Evolutionary conservation across 495 filamentous ascomycete species (phyloP).

Genomic region (Penicillium lagena): DNA sequence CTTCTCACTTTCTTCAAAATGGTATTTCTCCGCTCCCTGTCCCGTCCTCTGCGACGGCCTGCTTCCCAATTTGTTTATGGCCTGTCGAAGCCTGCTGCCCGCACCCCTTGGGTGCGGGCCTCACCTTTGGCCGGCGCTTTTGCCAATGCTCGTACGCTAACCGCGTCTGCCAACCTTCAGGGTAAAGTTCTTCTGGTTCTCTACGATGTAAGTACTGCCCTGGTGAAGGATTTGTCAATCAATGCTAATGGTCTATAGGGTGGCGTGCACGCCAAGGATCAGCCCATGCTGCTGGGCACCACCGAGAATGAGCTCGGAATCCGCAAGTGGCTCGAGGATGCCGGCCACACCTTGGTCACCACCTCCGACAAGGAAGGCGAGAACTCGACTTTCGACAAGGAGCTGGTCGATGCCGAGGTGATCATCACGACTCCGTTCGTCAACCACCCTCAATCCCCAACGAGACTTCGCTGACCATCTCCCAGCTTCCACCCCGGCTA

Average conservation of each 20-base stretch:
- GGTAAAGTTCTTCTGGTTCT: slow-evolving; percentile 70
- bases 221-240: neutral
- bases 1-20: slow-evolving; percentile 43
- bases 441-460: neutral
- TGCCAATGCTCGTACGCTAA: slow-evolving; percentile 46
- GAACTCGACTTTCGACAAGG: slow-evolving; percentile 88
- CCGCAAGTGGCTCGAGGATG: slow-evolving; percentile 91
- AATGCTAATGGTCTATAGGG: slow-evolving; percentile 41
- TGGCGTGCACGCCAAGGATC: slow-evolving; percentile 62
- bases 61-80: slow-evolving; percentile 47
- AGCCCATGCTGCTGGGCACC: slow-evolving; percentile 83
- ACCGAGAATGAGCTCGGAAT: slow-evolving; percentile 97
- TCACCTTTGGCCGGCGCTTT: slow-evolving; percentile 30
- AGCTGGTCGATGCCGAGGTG: slow-evolving; percentile 93
- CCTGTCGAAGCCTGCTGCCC: slow-evolving; percentile 12
- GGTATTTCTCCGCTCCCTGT: slow-evolving; percentile 62
- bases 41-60: slow-evolving; percentile 51
- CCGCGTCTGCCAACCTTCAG: slow-evolving; percentile 50
- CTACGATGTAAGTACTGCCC: slow-evolving; percentile 58
- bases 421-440: slow-evolving; percentile 98
- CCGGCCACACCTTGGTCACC: slow-evolving; percentile 92
- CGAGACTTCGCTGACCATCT: slow-evolving; percentile 11
- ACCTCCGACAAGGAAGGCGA: slow-evolving; percentile 96
- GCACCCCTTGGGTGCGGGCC: slow-evolving; percentile 16
- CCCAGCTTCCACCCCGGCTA: slow-evolving; percentile 96